These are phyloP conservation scores for Condylostoma magnum DNA, from an alignment of 169 alveolate genomes.

Conservation along the genomic window DNA sequence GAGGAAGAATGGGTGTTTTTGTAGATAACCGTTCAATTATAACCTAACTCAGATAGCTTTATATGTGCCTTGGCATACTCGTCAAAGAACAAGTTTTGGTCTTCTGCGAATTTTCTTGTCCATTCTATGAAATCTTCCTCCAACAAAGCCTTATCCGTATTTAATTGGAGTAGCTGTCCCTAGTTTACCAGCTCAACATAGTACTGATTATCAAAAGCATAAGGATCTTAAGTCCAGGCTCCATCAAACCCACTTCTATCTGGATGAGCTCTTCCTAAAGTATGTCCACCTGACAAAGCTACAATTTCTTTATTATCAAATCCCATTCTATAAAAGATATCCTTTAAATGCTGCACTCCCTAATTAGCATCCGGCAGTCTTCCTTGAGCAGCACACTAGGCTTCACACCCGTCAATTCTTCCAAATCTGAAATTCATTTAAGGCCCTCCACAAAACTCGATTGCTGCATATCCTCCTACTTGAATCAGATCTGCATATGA, in stretches of 20 bases:
- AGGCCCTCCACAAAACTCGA: conserved; percentile 7
- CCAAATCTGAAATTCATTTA: conserved; percentile 15
- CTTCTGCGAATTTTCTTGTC: conserved; percentile 53
- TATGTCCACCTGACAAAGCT: conserved; percentile 70
- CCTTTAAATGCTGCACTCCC: conserved; percentile 11
- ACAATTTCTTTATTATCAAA: conserved; percentile 61
- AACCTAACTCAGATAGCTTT: conserved; percentile 66
- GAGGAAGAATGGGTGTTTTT: no score
- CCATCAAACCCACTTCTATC: conserved; percentile 34
- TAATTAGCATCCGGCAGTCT: conserved; percentile 15
- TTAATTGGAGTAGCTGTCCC: conserved; percentile 29
- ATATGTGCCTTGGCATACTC: conserved; percentile 64
- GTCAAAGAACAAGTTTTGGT: conserved; percentile 57
- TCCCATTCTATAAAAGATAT: conserved; percentile 51
- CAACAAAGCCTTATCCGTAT: conserved; percentile 34
- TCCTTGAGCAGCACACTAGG: not conserved
- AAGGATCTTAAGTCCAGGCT: conserved; percentile 38
- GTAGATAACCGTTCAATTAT: conserved; percentile 25
- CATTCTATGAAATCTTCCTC: conserved; percentile 47
- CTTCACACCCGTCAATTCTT: not conserved
- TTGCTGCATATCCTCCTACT: conserved; percentile 11
- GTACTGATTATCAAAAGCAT: conserved; percentile 27
- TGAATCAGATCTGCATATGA: conserved; percentile 4
- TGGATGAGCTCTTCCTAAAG: conserved; percentile 62
- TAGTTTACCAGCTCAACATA: conserved; percentile 27